Evolutionary conservation across 148 eudicot genomes (phyloP), one percentile per base, ranked within the genome.

Genomic region (Selenicereus undatus): DNA sequence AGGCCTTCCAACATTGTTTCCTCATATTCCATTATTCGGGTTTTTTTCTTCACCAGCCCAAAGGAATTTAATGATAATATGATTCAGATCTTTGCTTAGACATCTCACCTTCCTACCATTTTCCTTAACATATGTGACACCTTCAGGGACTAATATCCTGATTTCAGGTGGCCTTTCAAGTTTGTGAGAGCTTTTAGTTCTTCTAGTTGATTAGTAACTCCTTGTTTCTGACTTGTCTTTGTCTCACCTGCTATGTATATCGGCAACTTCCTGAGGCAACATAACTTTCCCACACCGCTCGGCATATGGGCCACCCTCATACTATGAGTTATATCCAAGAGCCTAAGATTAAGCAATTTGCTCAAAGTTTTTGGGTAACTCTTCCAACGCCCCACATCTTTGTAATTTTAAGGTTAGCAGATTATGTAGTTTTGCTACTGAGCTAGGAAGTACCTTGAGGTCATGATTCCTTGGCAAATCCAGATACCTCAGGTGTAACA

Each of bases 401-500:
- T 2, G 18, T 22, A 80, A 42, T 36, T 13, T 20, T 62, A 80
- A 29, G 51, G 18, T 56, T 39, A 56, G 77, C 36, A 80, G 27
- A 54, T 73, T 54, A 30, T 36, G 51, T 39, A 80, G 77, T 32
- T 52, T 43, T 1, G n/a, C 36, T 11, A 80, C 56, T 11, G 71
- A 54, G 22, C 35, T 20, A 17, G 82, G 82, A 3, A 78, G 39
- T 24, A 13, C 1, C 69, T 73, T 8, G 4, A 80, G 21, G 7
- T n/a, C 21, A 79, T 5, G 8, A 16, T 54, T 80, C 2, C 27
- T 4, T 0, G 77, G 73, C 8, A 82, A 35, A 52, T 73, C 78
- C 21, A 82, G 65, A 65, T 82, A 39, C 52, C 78, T 43, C 14
- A 82, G 62, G 24, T 82, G 80, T 10, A 56, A 54, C 20, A 77